Conservation (phyloP, 352 stramenopile genomes). For the Phytopythium kandeliae region DNA sequence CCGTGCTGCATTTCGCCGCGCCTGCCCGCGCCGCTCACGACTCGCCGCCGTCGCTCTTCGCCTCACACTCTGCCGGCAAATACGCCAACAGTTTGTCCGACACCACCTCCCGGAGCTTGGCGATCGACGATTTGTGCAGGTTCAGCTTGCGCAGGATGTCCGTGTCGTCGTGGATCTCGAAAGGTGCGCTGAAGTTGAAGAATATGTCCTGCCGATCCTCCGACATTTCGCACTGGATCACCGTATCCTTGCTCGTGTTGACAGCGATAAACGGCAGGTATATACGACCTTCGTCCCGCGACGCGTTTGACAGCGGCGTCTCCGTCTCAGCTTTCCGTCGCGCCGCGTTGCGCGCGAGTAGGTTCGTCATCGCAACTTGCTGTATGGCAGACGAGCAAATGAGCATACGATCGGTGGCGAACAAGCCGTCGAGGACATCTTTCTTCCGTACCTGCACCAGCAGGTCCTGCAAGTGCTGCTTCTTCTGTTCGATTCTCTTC, state of each 20-base stretch:
- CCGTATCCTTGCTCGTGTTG: constrained; percentile 91
- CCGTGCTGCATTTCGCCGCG: not conserved
- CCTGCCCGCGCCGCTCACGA: not conserved
- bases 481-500: constrained; percentile 84
- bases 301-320: constrained; percentile 17
- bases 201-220: constrained; percentile 94
- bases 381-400: constrained; percentile 11
- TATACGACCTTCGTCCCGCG: constrained; percentile 79
- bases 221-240: constrained; percentile 97
- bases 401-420: not conserved
- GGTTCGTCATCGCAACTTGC: constrained; percentile 94
- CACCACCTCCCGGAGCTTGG: constrained; percentile 69
- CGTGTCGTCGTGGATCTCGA: constrained; percentile 98
- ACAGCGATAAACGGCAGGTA: constrained; percentile 97
- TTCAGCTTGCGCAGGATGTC: constrained; percentile 94
- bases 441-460: constrained; percentile 63
- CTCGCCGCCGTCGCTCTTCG: constrained; percentile 60
- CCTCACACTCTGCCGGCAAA: constrained; percentile 72
- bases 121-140: constrained; percentile 73
- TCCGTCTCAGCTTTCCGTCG: constrained; percentile 41
- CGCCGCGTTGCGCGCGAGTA: constrained; percentile 85
- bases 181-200: constrained; percentile 96
- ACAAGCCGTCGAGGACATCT: not conserved
- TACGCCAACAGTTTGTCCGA: constrained; percentile 71
- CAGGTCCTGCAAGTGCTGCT: constrained; percentile 90